Evolutionary conservation across 805 yeast species (phyloP), one percentile per base, ranked within the genome.

Genomic region (Wickerhamiella kurtzmanii): DNA sequence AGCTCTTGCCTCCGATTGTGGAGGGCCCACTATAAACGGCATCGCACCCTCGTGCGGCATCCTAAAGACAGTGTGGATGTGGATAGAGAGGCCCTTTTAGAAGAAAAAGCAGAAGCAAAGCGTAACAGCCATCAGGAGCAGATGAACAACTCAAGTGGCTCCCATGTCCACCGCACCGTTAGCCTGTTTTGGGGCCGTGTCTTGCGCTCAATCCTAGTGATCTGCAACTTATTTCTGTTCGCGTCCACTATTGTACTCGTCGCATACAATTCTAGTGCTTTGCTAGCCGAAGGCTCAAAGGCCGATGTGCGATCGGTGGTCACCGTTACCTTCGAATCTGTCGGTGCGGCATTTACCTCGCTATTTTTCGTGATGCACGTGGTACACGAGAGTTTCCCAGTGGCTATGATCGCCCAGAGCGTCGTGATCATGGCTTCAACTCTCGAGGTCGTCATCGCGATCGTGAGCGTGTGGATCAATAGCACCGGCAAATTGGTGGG

Each of bases 361-460:
- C 35, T 54, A 5, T 55, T 50, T 36, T 38, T 46, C 47, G 45
- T 55, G 47, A 16, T 55, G 45, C 54, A 49, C 46, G 25, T 45
- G 22, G 37, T 50, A 18, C 41, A 51, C 42, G 51, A 50, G 46
- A 45, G 51, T 37, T 22, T 50, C 49, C 46, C 53, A 8, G 53
- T 53, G 20, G 52, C 53, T 15, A 53, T 56, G 60, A 46, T 56
- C 4, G 51, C 58, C 8, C 60, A 56, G 45, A 53, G 57, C 22
- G 28, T 55, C 8, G 41, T 57, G 11, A 37, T 54, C 18, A 48
- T 53, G 22, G 48, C 46, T 8, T 56, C 59, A 3, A 47, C 52
- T n/a, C 50, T 57, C 22, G 52, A 54, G 25, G 28, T 57, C 35
- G 46, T 57, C 15, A 48, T 56, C 16, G 50, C 56, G 3, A 50